A percentile compares a stretch with the other conserved stretches of the same genome.
Conservation (phyloP, 768 basidiomycete genomes). For the Suillus variegatus region DNA sequence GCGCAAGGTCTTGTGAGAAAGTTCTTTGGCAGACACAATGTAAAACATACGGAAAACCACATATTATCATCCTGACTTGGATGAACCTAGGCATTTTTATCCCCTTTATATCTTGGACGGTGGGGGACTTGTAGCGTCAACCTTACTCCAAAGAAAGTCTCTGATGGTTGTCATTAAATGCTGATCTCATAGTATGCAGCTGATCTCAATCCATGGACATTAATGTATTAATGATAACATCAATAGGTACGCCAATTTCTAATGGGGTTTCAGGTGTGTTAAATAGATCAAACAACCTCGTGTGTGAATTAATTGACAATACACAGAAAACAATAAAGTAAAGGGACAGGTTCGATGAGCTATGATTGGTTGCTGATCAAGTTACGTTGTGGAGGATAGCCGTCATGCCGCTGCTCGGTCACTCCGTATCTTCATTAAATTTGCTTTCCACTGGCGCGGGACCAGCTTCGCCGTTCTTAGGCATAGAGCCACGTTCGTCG, state of each 20-base stretch:
- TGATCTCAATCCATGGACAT: not conserved
- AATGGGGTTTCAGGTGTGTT: not conserved
- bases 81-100: not conserved
- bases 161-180: not conserved
- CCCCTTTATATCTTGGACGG: not conserved
- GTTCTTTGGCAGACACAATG: not conserved
- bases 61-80: not conserved
- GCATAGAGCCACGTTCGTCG: constrained; percentile 9
- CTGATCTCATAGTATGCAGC: not conserved
- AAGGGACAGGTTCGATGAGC: not conserved
- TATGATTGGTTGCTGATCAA: not conserved
- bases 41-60: not conserved
- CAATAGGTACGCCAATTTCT: not conserved
- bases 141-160: not conserved
- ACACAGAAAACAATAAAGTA: not conserved
- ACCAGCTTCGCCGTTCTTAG: constrained; percentile 23
- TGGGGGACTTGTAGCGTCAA: not conserved
- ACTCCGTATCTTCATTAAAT: constrained; percentile 23
- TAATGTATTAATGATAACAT: not conserved
- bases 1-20: not conserved
- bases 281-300: not conserved
- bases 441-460: constrained; percentile 36
- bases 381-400: not conserved
- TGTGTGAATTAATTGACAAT: not conserved
- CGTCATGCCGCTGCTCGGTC: not conserved